These are phyloP conservation scores for Pythium monospermum DNA, from an alignment of 352 stramenopile genomes.

Conservation along the genomic window DNA sequence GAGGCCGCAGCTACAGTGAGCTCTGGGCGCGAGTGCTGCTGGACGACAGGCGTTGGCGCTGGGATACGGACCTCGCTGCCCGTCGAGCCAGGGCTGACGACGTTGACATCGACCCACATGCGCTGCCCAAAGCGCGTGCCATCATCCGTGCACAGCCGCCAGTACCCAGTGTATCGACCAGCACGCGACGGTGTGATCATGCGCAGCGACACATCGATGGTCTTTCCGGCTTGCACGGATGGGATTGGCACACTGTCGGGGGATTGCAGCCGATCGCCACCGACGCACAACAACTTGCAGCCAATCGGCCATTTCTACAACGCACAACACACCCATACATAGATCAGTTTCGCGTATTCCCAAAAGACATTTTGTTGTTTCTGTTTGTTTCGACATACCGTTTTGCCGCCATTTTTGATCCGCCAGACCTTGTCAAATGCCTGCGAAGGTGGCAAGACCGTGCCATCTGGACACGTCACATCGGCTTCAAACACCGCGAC, in stretches of 20 bases:
- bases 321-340: not conserved
- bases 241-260: slow-evolving; percentile 70
- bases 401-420: slow-evolving; percentile 72
- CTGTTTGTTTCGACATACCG: slow-evolving; percentile 17
- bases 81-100: slow-evolving; percentile 29
- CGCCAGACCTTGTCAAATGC: slow-evolving; percentile 86
- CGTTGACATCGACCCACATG: slow-evolving; percentile 86
- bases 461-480: slow-evolving; percentile 82
- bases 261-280: slow-evolving; percentile 70
- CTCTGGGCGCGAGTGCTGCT: slow-evolving; percentile 5
- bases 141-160: slow-evolving; percentile 75
- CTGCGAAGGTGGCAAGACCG: slow-evolving; percentile 55
- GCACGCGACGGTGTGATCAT: slow-evolving; percentile 57
- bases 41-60: slow-evolving; percentile 9
- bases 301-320: slow-evolving; percentile 64
- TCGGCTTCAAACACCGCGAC: slow-evolving; percentile 86
- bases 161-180: slow-evolving; percentile 86
- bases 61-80: slow-evolving; percentile 20
- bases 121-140: slow-evolving; percentile 84
- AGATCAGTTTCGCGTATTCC: too few species aligned
- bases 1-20: slow-evolving; percentile 12
- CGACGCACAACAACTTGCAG: slow-evolving; percentile 62
- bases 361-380: too few species aligned
- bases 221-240: slow-evolving; percentile 53
- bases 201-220: slow-evolving; percentile 69